phyloP scores from a whole-genome alignment of 2,329 filamentous ascomycete genomes.

The Pyrenophora tritici-repentis region DNA sequence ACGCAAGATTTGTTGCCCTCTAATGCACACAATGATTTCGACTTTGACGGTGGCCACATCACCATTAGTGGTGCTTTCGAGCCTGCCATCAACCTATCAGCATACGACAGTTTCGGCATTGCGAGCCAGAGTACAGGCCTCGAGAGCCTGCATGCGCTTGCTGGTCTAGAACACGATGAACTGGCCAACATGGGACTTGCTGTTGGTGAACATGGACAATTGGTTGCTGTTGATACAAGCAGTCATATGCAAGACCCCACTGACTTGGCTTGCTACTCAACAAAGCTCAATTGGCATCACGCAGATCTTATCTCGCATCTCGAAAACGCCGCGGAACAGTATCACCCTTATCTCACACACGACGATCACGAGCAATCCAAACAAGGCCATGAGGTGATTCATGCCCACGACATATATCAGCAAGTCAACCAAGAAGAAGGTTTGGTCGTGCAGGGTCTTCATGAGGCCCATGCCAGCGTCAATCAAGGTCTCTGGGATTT shows the following conservation, averaged over 20 bases:
- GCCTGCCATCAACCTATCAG: slow-evolving; percentile 31
- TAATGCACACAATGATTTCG: slow-evolving; percentile 43
- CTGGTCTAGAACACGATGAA: slow-evolving; percentile 23
- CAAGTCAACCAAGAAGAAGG: slow-evolving; percentile 6
- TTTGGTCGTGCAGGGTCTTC: slow-evolving; percentile 19
- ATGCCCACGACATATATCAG: slow-evolving; percentile 1
- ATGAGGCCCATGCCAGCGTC: slow-evolving; percentile 11
- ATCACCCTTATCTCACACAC: slow-evolving; percentile 6
- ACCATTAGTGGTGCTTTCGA: slow-evolving; percentile 46
- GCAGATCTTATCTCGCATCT: slow-evolving; percentile 26
- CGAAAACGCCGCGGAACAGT: slow-evolving; percentile 30
- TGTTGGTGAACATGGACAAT: slow-evolving; percentile 18
- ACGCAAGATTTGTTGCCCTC: slow-evolving; percentile 24
- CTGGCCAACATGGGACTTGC: slow-evolving; percentile 20
- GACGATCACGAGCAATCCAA: neutral
- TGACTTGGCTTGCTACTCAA: slow-evolving; percentile 24
- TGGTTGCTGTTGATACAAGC: slow-evolving; percentile 9
- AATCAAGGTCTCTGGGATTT: slow-evolving; percentile 33
- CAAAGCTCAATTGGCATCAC: slow-evolving; percentile 31
- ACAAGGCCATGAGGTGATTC: slow-evolving; percentile 5
- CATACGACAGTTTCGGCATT: slow-evolving; percentile 23
- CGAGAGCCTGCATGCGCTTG: slow-evolving; percentile 11
- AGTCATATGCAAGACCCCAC: slow-evolving; percentile 7
- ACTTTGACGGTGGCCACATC: slow-evolving; percentile 50
- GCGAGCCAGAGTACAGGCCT: neutral